A percentile compares a stretch with the other conserved stretches of the same genome.
Conservation (phyloP, 441 rosid species). For the Gossypium gossypioides region DNA sequence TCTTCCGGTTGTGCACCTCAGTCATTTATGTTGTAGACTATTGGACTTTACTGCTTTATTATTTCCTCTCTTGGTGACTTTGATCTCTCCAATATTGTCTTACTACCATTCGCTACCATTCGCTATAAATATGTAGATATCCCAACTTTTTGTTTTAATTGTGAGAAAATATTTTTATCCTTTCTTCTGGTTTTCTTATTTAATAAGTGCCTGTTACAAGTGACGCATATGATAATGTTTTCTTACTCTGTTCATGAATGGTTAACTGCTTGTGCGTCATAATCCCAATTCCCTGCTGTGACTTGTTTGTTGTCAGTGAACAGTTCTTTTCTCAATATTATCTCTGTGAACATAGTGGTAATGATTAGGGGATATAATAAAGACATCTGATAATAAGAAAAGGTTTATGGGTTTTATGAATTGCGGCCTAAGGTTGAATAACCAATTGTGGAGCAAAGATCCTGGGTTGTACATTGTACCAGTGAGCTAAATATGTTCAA, state of each 20-base stretch:
- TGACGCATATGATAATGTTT: neutral
- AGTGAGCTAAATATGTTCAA: constrained; percentile 6
- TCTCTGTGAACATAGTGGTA: neutral
- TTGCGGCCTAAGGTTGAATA: neutral
- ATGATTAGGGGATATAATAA: neutral
- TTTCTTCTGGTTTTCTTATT: neutral
- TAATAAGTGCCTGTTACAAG: neutral
- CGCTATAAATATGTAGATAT: neutral
- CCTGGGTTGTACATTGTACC: neutral
- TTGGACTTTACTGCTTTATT: neutral
- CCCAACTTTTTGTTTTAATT: neutral
- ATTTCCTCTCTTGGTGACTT: neutral
- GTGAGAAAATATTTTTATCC: neutral
- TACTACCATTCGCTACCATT: neutral
- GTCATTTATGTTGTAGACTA: neutral
- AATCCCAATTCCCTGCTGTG: neutral
- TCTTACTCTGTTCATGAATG: neutral
- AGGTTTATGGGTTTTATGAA: neutral
- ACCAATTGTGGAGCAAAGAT: neutral
- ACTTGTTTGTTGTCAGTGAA: neutral
- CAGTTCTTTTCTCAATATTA: neutral
- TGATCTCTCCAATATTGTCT: neutral
- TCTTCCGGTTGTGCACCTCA: neutral
- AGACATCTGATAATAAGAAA: neutral
- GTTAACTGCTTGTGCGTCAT: neutral